These are phyloP conservation scores for Colletotrichum ledebouriae DNA, from an alignment of 2,329 filamentous ascomycete species.

Conservation along the genomic window DNA sequence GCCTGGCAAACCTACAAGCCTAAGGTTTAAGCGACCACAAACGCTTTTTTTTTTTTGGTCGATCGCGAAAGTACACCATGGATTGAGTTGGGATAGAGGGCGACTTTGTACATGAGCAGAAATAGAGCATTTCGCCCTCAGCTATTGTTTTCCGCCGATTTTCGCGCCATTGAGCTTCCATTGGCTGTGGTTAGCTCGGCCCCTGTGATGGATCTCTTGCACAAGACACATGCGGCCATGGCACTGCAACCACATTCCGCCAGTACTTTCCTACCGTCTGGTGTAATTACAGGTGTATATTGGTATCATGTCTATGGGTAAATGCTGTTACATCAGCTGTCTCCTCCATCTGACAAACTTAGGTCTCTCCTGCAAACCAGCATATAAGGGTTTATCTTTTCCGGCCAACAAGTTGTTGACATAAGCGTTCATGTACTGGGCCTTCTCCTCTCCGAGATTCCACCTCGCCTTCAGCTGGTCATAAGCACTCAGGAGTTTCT, in stretches of 20 bases:
- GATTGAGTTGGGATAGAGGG: conserved; percentile 44
- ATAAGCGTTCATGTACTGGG: conserved; percentile 62
- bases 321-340: conserved; percentile 19
- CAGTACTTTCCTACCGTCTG: neutral
- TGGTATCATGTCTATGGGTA: conserved; percentile 41
- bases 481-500: conserved; percentile 68
- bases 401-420: conserved; percentile 58
- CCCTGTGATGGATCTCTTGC: too few relatives aligned
- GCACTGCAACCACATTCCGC: neutral
- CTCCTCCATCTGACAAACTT: neutral
- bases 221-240: too few relatives aligned
- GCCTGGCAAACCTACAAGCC: conserved; percentile 66
- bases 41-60: conserved; percentile 33
- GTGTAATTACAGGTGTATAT: conserved; percentile 3
- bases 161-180: neutral
- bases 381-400: conserved; percentile 43
- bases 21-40: conserved; percentile 52
- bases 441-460: conserved; percentile 56
- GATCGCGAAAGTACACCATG: conserved; percentile 40
- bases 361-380: neutral
- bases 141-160: conserved; percentile 1
- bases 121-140: conserved; percentile 50
- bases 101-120: conserved; percentile 50
- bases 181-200: too few relatives aligned
- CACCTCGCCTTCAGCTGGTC: conserved; percentile 62